A percentile compares a stretch with the other conserved stretches of the same genome.
Evolutionary conservation across 768 basidiomycete genomes (phyloP).

Genomic region (Erythrobasidium yunnanense): DNA sequence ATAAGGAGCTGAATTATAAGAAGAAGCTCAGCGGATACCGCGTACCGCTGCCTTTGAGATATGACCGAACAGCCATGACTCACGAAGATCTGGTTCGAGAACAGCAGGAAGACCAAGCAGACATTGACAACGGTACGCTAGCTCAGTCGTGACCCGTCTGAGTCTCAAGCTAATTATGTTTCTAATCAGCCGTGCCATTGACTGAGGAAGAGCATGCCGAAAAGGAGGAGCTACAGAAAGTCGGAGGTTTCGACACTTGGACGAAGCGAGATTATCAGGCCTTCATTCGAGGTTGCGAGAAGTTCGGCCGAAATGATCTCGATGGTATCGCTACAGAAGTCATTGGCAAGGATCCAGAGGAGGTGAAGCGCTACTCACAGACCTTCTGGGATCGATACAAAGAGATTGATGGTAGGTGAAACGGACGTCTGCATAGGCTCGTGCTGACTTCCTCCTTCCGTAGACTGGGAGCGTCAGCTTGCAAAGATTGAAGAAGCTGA

Average conservation of each 20-base stretch:
- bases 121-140: conserved; percentile 67
- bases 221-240: conserved; percentile 64
- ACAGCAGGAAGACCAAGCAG: conserved; percentile 62
- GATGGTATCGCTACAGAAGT: conserved; percentile 63
- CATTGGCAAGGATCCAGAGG: conserved; percentile 66
- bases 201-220: conserved; percentile 73
- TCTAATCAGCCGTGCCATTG: conserved; percentile 66
- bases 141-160: background rate
- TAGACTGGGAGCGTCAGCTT: conserved; percentile 69
- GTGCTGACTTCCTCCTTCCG: background rate
- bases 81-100: conserved; percentile 77
- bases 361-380: conserved; percentile 64
- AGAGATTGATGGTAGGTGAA: conserved; percentile 63
- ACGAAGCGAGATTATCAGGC: conserved; percentile 86
- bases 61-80: conserved; percentile 45
- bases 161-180: background rate
- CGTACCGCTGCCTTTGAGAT: conserved; percentile 45
- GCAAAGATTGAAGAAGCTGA: conserved; percentile 80
- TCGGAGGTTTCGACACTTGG: conserved; percentile 77
- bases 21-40: conserved; percentile 46
- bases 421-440: no score
- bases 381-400: conserved; percentile 85
- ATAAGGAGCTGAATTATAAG: conserved; percentile 70
- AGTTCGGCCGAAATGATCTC: conserved; percentile 50
- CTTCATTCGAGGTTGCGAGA: conserved; percentile 67